Evolutionary conservation across 495 filamentous ascomycete genomes (phyloP), one percentile per base, ranked within the genome.

Genomic region (Evernia prunastri): DNA sequence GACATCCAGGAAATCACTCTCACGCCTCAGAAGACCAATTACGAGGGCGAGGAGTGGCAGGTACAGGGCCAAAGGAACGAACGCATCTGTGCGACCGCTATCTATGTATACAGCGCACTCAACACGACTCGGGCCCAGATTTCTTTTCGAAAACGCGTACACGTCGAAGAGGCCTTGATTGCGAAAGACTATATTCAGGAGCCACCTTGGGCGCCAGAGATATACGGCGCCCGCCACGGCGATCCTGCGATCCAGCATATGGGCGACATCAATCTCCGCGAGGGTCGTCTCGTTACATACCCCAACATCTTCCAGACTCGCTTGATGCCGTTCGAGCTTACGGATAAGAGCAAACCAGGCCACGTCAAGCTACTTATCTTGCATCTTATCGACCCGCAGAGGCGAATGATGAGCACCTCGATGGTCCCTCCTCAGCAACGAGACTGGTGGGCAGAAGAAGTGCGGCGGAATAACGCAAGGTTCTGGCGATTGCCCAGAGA

Each of bases 311-410:
- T 79, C 13, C 84, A 86, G 51, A 82, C 85, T 61, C 72, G 73
- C 12, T 72, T 82, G 6, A 72, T 72, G 6, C 67, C 71, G 0
- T 81, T 83, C 67, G 61, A 65, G 17, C 76, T 87, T 1, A 69
- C 62, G 12, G 83, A 86, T 65, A 66, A 61, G 15, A 76, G 76
- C 9, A 82, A 80, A 69, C 73, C 76, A 0, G 84, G 84, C 10
- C 74, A 78, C 42, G 64, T 70, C 1, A 74, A 78, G n/a, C 73
- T 80, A 49, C 51, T 86, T 1, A 76, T 72, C 0, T 72, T 87
- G 25, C 83, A 77, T 68, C 74, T 87, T 7, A 73, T 87, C 18
- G 82, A 86, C 66, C 84, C 84, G 0, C 72, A 78, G 36, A 71
- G 76, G 23, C 76, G 83, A 11, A 77, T 84, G 57, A 78, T 84